A percentile compares a stretch with the other conserved stretches of the same genome.
Evolutionary conservation across 1,139 yeast genomes (phyloP).

Genomic region (Candida sp.): DNA sequence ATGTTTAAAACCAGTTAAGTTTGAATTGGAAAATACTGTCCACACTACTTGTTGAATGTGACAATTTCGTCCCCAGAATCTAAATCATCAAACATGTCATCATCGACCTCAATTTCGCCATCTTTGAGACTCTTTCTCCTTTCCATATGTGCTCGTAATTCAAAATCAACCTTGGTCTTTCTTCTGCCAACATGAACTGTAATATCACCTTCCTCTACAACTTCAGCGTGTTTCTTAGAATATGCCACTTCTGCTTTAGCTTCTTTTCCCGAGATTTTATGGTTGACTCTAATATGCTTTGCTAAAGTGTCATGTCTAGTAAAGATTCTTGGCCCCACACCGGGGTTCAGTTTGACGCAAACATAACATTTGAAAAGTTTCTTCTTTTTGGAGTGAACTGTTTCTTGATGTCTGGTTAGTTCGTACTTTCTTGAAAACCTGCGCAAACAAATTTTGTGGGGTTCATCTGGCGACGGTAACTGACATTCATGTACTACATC

Average conservation of each 20-base stretch:
- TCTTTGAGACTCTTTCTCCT: slow-evolving; percentile 21
- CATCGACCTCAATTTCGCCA: slow-evolving; percentile 5
- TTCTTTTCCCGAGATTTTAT: slow-evolving; percentile 64
- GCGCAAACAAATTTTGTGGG: slow-evolving; percentile 65
- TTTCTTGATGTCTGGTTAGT: slow-evolving; percentile 91
- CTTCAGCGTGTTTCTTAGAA: slow-evolving; percentile 46
- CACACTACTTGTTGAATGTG: slow-evolving; percentile 3
- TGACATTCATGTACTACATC: slow-evolving; percentile 50
- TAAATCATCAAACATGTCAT: slow-evolving; percentile 9
- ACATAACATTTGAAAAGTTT: slow-evolving; percentile 83
- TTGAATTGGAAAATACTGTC: neutral
- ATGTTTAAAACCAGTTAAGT: too few relatives aligned
- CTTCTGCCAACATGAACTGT: slow-evolving; percentile 48
- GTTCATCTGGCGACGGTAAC: slow-evolving; percentile 44
- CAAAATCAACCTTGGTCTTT: slow-evolving; percentile 48
- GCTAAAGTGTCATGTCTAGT: slow-evolving; percentile 94
- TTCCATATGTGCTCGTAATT: slow-evolving; percentile 47
- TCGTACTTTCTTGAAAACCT: slow-evolving; percentile 93
- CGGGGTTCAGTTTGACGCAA: slow-evolving; percentile 64
- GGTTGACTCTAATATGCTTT: slow-evolving; percentile 89
- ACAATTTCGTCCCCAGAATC: slow-evolving; percentile 27
- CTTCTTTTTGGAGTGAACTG: slow-evolving; percentile 88
- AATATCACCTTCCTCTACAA: slow-evolving; percentile 42
- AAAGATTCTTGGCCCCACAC: slow-evolving; percentile 64
- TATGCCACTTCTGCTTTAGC: slow-evolving; percentile 55